Conservation (phyloP, 768 basidiomycete genomes). For the Lyophyllum decastes region DNA sequence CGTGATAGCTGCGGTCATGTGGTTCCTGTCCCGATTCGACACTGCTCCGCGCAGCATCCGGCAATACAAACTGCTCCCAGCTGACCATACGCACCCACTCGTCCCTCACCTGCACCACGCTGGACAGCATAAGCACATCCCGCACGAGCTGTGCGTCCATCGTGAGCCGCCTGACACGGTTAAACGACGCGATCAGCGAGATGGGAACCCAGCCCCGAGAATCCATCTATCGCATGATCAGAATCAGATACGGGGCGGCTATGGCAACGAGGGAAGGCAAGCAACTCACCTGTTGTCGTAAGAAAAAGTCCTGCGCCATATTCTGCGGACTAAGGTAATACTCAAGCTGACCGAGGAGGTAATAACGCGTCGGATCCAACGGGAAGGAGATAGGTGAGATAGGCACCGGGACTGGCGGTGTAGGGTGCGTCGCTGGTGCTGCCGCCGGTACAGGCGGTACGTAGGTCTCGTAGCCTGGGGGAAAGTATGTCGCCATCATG, state of each 20-base stretch:
- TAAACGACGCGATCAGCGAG: conserved; percentile 81
- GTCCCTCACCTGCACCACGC: conserved; percentile 66
- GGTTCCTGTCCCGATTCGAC: conserved; percentile 24
- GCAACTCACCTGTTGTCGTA: conserved; percentile 68
- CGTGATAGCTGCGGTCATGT: not conserved
- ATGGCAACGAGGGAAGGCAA: conserved; percentile 7
- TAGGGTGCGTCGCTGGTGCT: conserved; percentile 20
- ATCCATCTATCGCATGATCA: conserved; percentile 70
- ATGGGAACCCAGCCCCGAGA: conserved; percentile 85
- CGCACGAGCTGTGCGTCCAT: conserved; percentile 57
- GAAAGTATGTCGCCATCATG: conserved; percentile 26
- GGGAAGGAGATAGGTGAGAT: conserved; percentile 49
- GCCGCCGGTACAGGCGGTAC: conserved; percentile 24
- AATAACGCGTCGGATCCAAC: conserved; percentile 65
- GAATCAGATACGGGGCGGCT: not conserved
- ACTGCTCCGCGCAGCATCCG: conserved; percentile 55
- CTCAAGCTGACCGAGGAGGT: conserved; percentile 82
- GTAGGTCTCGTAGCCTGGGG: conserved; percentile 29
- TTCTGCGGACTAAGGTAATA: conserved; percentile 93
- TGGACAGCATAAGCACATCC: conserved; percentile 70
- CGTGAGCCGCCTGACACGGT: conserved; percentile 74
- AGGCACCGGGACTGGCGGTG: conserved; percentile 48
- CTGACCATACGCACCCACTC: conserved; percentile 70
- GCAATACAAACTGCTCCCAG: conserved; percentile 66
- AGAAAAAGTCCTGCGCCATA: conserved; percentile 82